Conservation (phyloP, 2,329 filamentous ascomycete species). For the Trichoderma koningiopsis region DNA sequence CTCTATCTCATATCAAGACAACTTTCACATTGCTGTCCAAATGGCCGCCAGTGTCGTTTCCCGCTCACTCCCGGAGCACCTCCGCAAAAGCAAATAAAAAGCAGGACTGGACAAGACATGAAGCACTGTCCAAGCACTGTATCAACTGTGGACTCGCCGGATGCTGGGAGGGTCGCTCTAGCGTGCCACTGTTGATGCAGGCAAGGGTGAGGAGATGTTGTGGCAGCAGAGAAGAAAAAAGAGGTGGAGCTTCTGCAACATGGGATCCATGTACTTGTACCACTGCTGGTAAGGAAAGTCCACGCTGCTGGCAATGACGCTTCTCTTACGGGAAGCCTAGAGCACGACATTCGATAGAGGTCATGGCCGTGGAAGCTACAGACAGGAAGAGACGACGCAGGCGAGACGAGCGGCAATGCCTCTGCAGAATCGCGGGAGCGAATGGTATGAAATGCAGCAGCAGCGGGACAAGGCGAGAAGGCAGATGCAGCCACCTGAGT, state of each 20-base stretch:
- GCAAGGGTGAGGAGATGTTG: constrained; percentile 15
- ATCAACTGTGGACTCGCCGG: constrained; percentile 7
- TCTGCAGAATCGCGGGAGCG: background rate
- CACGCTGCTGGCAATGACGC: constrained; percentile 10
- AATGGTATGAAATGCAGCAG: background rate
- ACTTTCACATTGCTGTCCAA: background rate
- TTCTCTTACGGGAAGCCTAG: background rate
- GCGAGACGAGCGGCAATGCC: background rate
- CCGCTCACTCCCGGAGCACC: background rate
- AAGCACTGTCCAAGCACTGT: background rate
- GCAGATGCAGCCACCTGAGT: background rate
- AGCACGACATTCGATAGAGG: background rate
- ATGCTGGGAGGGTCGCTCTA: constrained; percentile 16
- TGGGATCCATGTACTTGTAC: constrained; percentile 4
- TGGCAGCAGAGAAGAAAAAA: constrained; percentile 5
- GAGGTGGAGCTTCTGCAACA: constrained; percentile 5
- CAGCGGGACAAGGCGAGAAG: background rate
- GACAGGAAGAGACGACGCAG: background rate
- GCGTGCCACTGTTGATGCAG: constrained; percentile 27
- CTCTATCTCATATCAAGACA: background rate
- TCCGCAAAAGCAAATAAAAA: background rate
- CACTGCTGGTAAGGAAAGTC: background rate
- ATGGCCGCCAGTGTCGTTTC: background rate
- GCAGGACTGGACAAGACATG: background rate
- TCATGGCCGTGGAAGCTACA: background rate